Evolutionary conservation across 2,329 filamentous ascomycete species (phyloP).

Genomic region (Fusarium secorum): DNA sequence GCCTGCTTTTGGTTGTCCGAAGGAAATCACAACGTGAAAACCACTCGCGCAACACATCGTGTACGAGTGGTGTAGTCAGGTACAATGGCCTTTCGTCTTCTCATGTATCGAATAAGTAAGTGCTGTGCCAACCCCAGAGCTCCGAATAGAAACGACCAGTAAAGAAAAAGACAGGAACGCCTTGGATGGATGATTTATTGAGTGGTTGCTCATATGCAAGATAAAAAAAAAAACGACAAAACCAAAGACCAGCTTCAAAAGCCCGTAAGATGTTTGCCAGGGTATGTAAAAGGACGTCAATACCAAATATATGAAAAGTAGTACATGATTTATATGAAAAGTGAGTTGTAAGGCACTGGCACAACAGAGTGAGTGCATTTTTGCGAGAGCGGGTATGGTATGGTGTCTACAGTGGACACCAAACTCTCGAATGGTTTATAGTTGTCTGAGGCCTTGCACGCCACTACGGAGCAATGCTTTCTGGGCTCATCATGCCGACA

Average conservation of each 20-base stretch:
- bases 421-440: background rate
- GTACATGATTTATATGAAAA: conserved; percentile 35
- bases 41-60: background rate
- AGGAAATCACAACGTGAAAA: conserved; percentile 2
- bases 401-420: background rate
- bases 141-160: conserved; percentile 5
- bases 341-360: conserved; percentile 1
- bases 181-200: conserved; percentile 15
- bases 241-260: conserved; percentile 29
- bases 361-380: background rate
- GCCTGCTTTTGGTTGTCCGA: conserved; percentile 35
- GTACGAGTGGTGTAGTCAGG: background rate
- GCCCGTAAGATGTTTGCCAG: conserved; percentile 3
- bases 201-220: conserved; percentile 11
- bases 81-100: background rate
- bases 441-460: conserved; percentile 29
- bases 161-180: conserved; percentile 28
- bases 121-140: conserved; percentile 7
- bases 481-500: conserved; percentile 83
- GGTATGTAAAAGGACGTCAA: conserved; percentile 28
- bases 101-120: conserved; percentile 5
- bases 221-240: background rate
- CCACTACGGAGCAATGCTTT: conserved; percentile 69
- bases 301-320: conserved; percentile 26
- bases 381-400: background rate